Base-by-base conservation (phyloP, 495 filamentous ascomycete species). In the Halenospora varia region DNA sequence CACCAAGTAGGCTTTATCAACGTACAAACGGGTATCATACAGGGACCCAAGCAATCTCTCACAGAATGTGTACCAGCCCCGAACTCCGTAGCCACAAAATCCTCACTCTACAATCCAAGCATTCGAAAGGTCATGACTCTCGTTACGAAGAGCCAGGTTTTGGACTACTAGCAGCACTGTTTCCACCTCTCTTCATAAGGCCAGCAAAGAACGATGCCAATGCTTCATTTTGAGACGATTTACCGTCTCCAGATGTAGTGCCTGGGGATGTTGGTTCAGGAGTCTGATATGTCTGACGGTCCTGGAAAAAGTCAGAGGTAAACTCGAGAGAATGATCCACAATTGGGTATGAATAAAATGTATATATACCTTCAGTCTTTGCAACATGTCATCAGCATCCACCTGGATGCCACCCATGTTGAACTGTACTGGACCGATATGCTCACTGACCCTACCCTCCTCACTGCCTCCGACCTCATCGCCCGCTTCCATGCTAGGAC, bases 341-440 rank as follows among this genome's bases (percentile, higher is more conserved):
- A 35, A 35, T n/a, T n/a, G 29, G 29, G 13, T 35, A 40, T 39
- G 18, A 19, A 26, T 1, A 24, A 26, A 22, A 23, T 10, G 45
- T 24, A 26, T 25, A 66, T 74, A 62, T 73, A 94, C 91, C 82
- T 90, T 90, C 46, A 96, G 77, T 67, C 88, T 83, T 68, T 92
- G 88, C 49, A 96, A 71, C 88, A 96, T 94, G 60, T 96, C 94
- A 65, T 97, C 93, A 9, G 92, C 92, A 72, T 97, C 91, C 9
- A 97, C 90, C 66, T 97, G 92, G 54, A 97, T 96, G 55, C 93
- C 93, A 19, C 92, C 93, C 80, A 96, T 90, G 66, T 97, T 97
- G 71, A 96, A 96, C 63, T 97, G 92, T 57, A 96, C 91, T 2
- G 92, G 92, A 0, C 93, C 93, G 58, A 96, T 96, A 61, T 96